A percentile compares a stretch with the other conserved stretches of the same genome.
These are phyloP conservation scores for Metschnikowia sp. DNA, from an alignment of 805 yeast genomes.

Conservation along the genomic window DNA sequence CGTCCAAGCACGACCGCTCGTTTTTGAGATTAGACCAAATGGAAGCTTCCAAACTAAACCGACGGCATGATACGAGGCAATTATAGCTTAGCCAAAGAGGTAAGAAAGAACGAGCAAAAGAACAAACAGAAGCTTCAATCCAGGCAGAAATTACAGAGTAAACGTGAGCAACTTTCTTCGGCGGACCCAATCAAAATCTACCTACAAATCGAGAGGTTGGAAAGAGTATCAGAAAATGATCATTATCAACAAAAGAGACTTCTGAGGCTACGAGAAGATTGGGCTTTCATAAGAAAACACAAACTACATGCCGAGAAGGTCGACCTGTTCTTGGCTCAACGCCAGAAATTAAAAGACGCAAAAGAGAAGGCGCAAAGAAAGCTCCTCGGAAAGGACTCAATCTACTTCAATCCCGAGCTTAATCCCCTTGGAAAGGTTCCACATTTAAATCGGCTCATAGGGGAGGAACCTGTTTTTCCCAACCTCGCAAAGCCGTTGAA, in stretches of 20 bases:
- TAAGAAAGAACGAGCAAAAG: constrained; percentile 33
- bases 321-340: constrained; percentile 20
- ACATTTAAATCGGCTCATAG: background rate
- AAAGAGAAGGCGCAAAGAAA: constrained; percentile 19
- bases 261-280: constrained; percentile 34
- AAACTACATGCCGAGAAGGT: constrained; percentile 32
- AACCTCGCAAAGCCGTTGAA: constrained; percentile 33
- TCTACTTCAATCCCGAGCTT: constrained; percentile 64
- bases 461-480: constrained; percentile 11
- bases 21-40: too few relatives aligned
- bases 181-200: constrained; percentile 36
- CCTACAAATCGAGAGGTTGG: constrained; percentile 31
- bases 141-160: constrained; percentile 33
- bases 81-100: constrained; percentile 37
- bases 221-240: constrained; percentile 10
- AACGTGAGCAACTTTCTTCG: constrained; percentile 22
- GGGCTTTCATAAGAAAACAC: constrained; percentile 35
- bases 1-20: too few relatives aligned
- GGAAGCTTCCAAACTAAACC: too few relatives aligned
- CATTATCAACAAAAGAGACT: constrained; percentile 21
- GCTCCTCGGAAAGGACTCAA: constrained; percentile 46
- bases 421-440: constrained; percentile 61
- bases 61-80: constrained; percentile 23
- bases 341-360: constrained; percentile 18
- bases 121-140: constrained; percentile 34